Evolutionary conservation across 129 eudicot genomes (phyloP).

Genomic region (Scalesia atractyloides): DNA sequence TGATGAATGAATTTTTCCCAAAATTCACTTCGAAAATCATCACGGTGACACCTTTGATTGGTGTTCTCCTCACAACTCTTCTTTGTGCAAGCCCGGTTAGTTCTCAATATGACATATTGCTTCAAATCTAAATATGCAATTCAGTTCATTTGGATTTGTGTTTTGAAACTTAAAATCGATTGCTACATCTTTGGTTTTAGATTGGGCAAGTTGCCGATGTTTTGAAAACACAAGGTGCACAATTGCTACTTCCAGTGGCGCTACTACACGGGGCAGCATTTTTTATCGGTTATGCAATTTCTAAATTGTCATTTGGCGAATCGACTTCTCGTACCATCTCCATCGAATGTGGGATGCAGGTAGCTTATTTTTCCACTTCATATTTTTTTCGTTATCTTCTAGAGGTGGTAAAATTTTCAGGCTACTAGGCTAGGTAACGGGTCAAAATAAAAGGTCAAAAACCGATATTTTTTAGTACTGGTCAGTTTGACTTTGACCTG

Average conservation of each 20-base stretch:
- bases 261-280: slow-evolving; percentile 87
- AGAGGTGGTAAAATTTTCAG: not conserved
- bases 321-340: slow-evolving; percentile 98
- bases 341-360: slow-evolving; percentile 99
- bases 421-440: not conserved
- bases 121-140: not conserved
- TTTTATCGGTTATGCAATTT: slow-evolving; percentile 76
- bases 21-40: slow-evolving; percentile 89
- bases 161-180: not conserved
- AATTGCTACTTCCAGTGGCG: slow-evolving; percentile 81
- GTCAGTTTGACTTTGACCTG: not conserved
- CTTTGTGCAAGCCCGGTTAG: slow-evolving; percentile 99
- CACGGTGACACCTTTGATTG: slow-evolving; percentile 89
- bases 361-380: slow-evolving; percentile 18
- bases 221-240: slow-evolving; percentile 85
- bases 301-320: slow-evolving; percentile 91
- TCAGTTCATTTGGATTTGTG: not conserved
- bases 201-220: slow-evolving; percentile 99
- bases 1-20: slow-evolving; percentile 86
- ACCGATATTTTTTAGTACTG: not conserved
- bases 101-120: slow-evolving; percentile 15
- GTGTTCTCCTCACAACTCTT: slow-evolving; percentile 93
- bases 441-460: not conserved
- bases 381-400: not conserved
- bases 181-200: slow-evolving; percentile 33